Conservation (phyloP, 2,329 filamentous ascomycete species). For the Calonectria leucothoes region DNA sequence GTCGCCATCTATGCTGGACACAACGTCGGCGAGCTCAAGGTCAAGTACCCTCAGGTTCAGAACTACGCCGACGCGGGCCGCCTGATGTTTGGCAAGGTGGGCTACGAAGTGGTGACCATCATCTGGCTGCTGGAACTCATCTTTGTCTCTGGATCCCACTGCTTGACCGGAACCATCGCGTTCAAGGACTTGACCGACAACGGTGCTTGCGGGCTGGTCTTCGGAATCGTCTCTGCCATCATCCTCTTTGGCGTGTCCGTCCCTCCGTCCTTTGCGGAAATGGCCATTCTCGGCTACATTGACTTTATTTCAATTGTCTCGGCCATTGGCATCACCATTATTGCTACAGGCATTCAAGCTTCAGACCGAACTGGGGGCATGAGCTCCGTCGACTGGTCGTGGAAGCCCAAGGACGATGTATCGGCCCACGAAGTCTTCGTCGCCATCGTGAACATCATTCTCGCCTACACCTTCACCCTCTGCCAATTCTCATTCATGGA, state of each 20-base stretch:
- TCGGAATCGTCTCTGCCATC: constrained; percentile 22
- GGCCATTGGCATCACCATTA: constrained; percentile 24
- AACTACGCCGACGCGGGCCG: constrained; percentile 21
- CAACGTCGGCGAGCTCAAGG: constrained; percentile 22
- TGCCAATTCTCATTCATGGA: constrained; percentile 28
- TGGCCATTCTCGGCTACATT: constrained; percentile 24
- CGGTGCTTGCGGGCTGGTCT: constrained; percentile 15
- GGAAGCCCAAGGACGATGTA: constrained; percentile 15
- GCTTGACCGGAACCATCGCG: constrained; percentile 21
- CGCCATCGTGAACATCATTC: constrained; percentile 24
- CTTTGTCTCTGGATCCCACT: constrained; percentile 23
- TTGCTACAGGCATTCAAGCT: constrained; percentile 19
- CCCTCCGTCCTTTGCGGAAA: constrained; percentile 19
- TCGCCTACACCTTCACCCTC: constrained; percentile 24
- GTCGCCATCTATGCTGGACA: constrained; percentile 21
- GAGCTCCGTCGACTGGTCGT: constrained; percentile 22
- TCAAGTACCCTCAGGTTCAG: constrained; percentile 23
- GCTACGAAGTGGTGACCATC: constrained; percentile 17
- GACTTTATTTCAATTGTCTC: constrained; percentile 19
- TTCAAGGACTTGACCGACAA: constrained; percentile 25
- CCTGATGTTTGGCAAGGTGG: constrained; percentile 21
- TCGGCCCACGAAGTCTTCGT: constrained; percentile 24
- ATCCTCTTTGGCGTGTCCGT: constrained; percentile 22
- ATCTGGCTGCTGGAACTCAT: constrained; percentile 21
- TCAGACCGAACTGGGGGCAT: constrained; percentile 5